These are phyloP conservation scores for Graphilbum ipis-grandicollis DNA, from an alignment of 2,329 filamentous ascomycete species.

Conservation along the genomic window DNA sequence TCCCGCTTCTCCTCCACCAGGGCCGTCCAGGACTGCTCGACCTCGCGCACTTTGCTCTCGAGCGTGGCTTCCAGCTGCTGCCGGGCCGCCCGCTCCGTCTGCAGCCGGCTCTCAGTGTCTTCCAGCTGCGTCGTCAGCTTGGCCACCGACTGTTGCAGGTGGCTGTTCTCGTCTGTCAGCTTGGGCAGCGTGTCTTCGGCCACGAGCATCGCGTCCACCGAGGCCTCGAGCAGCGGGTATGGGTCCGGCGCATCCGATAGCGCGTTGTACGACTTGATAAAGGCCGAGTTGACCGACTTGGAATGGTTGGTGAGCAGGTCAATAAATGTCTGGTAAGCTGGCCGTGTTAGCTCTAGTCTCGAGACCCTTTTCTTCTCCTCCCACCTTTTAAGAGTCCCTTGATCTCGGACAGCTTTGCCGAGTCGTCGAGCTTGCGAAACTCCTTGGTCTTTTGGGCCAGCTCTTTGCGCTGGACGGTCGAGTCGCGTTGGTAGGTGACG, in stretches of 20 bases:
- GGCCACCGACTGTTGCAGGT: slow-evolving; percentile 63
- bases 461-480: slow-evolving; percentile 91
- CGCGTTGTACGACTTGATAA: slow-evolving; percentile 81
- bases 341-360: too few species aligned
- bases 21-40: slow-evolving; percentile 77
- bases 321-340: slow-evolving; percentile 94
- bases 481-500: slow-evolving; percentile 80
- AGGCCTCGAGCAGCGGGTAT: slow-evolving; percentile 89
- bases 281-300: slow-evolving; percentile 83
- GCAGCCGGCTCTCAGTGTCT: slow-evolving; percentile 62
- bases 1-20: slow-evolving; percentile 86
- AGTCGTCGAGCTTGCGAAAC: slow-evolving; percentile 84
- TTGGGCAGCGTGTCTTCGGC: slow-evolving; percentile 87
- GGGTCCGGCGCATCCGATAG: slow-evolving; percentile 92
- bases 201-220: slow-evolving; percentile 80
- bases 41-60: slow-evolving; percentile 69
- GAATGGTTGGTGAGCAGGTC: slow-evolving; percentile 92
- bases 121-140: slow-evolving; percentile 68
- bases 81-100: slow-evolving; percentile 56
- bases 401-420: slow-evolving; percentile 70
- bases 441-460: slow-evolving; percentile 98
- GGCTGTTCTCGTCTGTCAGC: slow-evolving; percentile 72
- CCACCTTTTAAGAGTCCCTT: slow-evolving; percentile 76
- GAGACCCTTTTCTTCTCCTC: too few species aligned
- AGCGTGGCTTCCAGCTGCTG: slow-evolving; percentile 61